Base-by-base conservation (phyloP, 352 stramenopile genomes). In the Pythium diclinum region DNA sequence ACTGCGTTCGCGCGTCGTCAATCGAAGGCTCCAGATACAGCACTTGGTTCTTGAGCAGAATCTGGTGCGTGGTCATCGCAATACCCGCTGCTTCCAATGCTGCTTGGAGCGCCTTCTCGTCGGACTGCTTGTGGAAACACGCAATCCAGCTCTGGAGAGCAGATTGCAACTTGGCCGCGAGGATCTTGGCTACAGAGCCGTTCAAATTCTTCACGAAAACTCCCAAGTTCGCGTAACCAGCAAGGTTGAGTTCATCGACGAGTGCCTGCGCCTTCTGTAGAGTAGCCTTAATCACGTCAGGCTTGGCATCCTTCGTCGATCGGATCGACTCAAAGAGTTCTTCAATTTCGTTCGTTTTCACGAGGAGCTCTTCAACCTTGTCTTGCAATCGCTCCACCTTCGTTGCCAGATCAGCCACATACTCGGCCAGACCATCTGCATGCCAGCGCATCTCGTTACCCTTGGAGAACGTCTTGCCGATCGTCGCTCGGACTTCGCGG, bases 361-460 rank as follows among this genome's bases (percentile, higher is more conserved):
- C 71, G 30, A 97, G 69, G 25, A 99, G 77, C 30, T 99, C 96
- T 65, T 99, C 96, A 13, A 99, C 94, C 64, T 98, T 98, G 63
- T 99, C 97, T 64, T 99, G 97, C 47, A 99, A 87, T 36, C 85
- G 89, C 58, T 97, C 95, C 1, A 99, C 96, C 60, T 98, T 94
- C 30, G 91, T 84, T 25, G 95, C 82, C 55, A 98, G 76, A 59
- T 96, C 83, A 3, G 76, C 82, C 9, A 97, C 91, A 61, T 96
- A 97, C 28, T 96, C 85, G 6, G 79, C 85, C 25, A 97, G 68
- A 19, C 85, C 77, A 59, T 96, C 85, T n/a, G 87, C 85, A 71
- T 95, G 88, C 85, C 85, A 95, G 51, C 85, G 76, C 79, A 95
- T 95, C 60, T 97, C 89, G 52, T 92, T 94, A 17, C 85, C 88